phyloP scores from a whole-genome alignment of 768 basidiomycete species.

The Exidia glandulosa region DNA sequence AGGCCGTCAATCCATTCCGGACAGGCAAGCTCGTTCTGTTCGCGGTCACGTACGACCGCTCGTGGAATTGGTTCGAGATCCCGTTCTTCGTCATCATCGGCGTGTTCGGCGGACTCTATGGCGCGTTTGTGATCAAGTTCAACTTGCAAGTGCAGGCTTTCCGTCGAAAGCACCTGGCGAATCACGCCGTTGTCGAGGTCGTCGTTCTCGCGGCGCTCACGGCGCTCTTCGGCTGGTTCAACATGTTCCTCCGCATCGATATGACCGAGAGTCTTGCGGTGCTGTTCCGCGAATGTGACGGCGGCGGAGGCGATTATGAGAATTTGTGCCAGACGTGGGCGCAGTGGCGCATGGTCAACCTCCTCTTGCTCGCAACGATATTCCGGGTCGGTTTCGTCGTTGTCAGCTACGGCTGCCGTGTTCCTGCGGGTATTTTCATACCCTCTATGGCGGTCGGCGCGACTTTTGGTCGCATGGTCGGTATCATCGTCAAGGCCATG shows the following conservation, averaged over 20 bases:
- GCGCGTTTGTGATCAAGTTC: constrained; percentile 94
- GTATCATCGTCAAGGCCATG: constrained; percentile 90
- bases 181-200: constrained; percentile 82
- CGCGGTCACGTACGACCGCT: constrained; percentile 93
- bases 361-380: constrained; percentile 81
- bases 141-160: constrained; percentile 93
- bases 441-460: constrained; percentile 99
- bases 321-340: constrained; percentile 85
- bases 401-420: constrained; percentile 90
- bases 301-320: constrained; percentile 76
- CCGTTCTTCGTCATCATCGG: constrained; percentile 93
- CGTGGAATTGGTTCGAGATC: constrained; percentile 99
- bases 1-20: constrained; percentile 98
- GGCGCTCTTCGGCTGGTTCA: constrained; percentile 86
- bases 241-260: constrained; percentile 88
- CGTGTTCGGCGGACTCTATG: constrained; percentile 94
- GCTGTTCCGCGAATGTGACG: constrained; percentile 92
- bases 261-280: constrained; percentile 97
- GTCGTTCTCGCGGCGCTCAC: constrained; percentile 79
- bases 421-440: constrained; percentile 96
- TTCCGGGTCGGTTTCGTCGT: constrained; percentile 81
- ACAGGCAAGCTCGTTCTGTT: constrained; percentile 97
- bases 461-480: constrained; percentile 93
- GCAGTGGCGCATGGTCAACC: constrained; percentile 94
- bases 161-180: constrained; percentile 77